These are phyloP conservation scores for Eucalyptus erythrocorys DNA, from an alignment of 345 rosid species.

Conservation along the genomic window DNA sequence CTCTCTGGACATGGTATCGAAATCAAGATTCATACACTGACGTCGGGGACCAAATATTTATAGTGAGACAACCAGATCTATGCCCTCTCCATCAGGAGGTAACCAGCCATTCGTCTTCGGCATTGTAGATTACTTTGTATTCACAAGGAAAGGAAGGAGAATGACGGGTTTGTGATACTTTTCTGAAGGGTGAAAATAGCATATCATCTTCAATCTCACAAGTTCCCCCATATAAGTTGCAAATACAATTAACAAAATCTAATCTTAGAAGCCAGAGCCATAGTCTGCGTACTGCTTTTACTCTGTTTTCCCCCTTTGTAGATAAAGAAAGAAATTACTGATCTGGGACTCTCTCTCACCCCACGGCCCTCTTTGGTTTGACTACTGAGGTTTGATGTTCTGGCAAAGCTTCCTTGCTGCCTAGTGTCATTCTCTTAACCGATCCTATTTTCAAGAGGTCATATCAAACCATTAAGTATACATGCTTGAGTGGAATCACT, in stretches of 20 bases:
- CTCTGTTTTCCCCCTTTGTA: neutral
- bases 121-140: neutral
- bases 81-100: constrained; percentile 9
- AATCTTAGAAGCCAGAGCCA: neutral
- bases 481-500: neutral
- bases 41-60: constrained; percentile 66
- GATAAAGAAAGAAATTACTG: neutral
- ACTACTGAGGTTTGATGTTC: neutral
- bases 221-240: neutral
- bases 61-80: constrained; percentile 60
- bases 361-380: neutral
- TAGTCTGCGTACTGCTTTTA: neutral
- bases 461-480: neutral
- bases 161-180: neutral
- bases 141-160: neutral
- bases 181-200: neutral
- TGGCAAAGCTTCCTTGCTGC: neutral
- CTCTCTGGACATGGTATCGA: constrained; percentile 85
- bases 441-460: neutral
- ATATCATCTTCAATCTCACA: neutral
- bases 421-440: neutral
- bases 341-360: neutral
- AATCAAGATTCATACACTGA: constrained; percentile 48
- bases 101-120: neutral
- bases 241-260: neutral